phyloP scores from a whole-genome alignment of 2,329 filamentous ascomycete genomes.

The Aspergillus sp. region DNA sequence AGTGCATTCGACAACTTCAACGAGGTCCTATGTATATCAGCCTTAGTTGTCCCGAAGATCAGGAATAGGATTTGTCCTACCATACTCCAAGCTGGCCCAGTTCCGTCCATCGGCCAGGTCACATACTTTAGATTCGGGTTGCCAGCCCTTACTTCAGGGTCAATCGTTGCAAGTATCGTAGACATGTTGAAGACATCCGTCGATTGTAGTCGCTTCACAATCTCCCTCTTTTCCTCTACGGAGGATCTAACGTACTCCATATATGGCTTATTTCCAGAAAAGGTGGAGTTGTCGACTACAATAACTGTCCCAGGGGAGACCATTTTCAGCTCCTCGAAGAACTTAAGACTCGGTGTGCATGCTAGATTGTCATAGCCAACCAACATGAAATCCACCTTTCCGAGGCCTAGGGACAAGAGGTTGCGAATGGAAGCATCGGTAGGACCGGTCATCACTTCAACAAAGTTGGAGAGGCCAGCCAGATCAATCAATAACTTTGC shows the following conservation, averaged over 20 bases:
- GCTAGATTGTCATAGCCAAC: conserved; percentile 77
- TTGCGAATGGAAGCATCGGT: conserved; percentile 63
- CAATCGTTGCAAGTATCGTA: background rate
- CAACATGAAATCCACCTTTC: conserved; percentile 67
- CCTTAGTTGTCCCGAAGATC: background rate
- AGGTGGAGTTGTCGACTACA: conserved; percentile 45
- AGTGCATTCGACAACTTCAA: background rate
- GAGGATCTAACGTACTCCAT: conserved; percentile 57
- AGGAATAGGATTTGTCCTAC: background rate
- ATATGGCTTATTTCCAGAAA: conserved; percentile 46
- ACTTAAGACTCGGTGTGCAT: conserved; percentile 71
- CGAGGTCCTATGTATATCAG: background rate
- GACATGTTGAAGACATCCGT: background rate
- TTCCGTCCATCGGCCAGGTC: background rate
- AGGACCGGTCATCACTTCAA: conserved; percentile 68
- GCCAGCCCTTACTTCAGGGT: background rate
- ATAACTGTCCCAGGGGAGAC: conserved; percentile 49
- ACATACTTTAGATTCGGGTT: background rate
- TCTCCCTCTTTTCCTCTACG: conserved; percentile 49
- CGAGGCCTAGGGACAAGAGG: conserved; percentile 51
- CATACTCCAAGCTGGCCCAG: background rate
- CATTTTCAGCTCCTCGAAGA: conserved; percentile 69
- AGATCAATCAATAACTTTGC: conserved; percentile 68
- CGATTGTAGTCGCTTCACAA: background rate
- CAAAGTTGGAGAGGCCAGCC: conserved; percentile 67